A percentile compares a stretch with the other conserved stretches of the same genome.
These are phyloP conservation scores for Penicillium riverlandense DNA, from an alignment of 495 filamentous ascomycete species.

Conservation along the genomic window DNA sequence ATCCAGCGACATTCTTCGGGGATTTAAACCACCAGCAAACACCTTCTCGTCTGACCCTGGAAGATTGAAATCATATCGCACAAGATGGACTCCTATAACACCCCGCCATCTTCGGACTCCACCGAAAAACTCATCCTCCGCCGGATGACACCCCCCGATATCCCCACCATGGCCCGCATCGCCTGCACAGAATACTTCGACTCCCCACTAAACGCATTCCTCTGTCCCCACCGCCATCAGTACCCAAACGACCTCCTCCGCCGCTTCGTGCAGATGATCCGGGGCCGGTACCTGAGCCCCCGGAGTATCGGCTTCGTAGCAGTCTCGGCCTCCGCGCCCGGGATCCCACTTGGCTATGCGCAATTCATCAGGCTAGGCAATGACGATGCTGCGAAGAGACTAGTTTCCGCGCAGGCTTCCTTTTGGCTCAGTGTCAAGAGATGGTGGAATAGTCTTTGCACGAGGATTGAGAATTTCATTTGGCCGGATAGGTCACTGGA, in stretches of 20 bases:
- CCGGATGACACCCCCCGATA: constrained; percentile 1
- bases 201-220: constrained; percentile 1
- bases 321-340: not conserved
- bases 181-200: constrained; percentile 2
- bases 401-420: not conserved
- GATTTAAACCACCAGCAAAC: too few species aligned
- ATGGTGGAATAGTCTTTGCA: not conserved
- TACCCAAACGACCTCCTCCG: constrained; percentile 4
- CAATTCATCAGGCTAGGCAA: constrained; percentile 5
- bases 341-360: constrained; percentile 3
- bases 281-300: constrained; percentile 2
- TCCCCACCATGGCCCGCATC: not conserved
- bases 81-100: too few species aligned
- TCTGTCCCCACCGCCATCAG: constrained; percentile 6
- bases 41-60: too few species aligned
- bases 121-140: constrained; percentile 3
- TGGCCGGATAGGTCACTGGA: constrained; percentile 6
- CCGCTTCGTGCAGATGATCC: constrained; percentile 7
- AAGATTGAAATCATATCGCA: too few species aligned
- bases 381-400: not conserved
- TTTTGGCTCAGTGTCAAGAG: not conserved
- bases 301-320: constrained; percentile 8
- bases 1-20: too few species aligned
- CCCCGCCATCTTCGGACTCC: too few species aligned
- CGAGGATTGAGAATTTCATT: not conserved